Evolutionary conservation across 2,329 filamentous ascomycete species (phyloP).

Genomic region (Colletotrichum orbiculare): DNA sequence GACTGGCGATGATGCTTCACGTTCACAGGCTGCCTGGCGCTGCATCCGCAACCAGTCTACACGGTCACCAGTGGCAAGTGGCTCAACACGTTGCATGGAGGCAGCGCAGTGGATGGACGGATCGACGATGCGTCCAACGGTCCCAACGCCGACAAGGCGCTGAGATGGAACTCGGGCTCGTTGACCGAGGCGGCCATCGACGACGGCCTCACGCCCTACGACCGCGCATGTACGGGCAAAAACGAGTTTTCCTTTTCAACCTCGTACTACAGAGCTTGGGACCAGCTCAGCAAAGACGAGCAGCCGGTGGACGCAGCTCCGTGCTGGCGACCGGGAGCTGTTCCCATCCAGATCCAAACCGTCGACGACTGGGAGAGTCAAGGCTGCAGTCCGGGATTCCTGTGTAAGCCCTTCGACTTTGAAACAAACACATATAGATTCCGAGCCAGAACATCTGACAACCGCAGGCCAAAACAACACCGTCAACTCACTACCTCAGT

Average conservation of each 20-base stretch:
- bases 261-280: too few species aligned
- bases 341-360: too few species aligned
- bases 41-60: conserved; percentile 58
- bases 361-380: too few species aligned
- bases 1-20: conserved; percentile 32
- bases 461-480: too few species aligned
- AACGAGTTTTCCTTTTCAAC: conserved; percentile 50
- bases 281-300: too few species aligned
- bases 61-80: conserved; percentile 52
- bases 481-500: too few species aligned
- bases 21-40: conserved; percentile 49
- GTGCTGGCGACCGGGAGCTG: too few species aligned
- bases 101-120: conserved; percentile 39
- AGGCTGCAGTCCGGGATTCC: too few species aligned
- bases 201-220: conserved; percentile 46
- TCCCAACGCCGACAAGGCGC: conserved; percentile 44
- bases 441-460: too few species aligned
- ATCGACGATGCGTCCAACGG: conserved; percentile 51
- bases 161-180: conserved; percentile 45
- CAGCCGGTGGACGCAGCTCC: too few species aligned
- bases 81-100: conserved; percentile 48
- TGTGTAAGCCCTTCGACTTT: too few species aligned
- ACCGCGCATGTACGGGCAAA: conserved; percentile 53
- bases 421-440: too few species aligned
- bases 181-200: conserved; percentile 34